These are phyloP conservation scores for Fusarium metavorans DNA, from an alignment of 2,329 filamentous ascomycete genomes.

Conservation along the genomic window DNA sequence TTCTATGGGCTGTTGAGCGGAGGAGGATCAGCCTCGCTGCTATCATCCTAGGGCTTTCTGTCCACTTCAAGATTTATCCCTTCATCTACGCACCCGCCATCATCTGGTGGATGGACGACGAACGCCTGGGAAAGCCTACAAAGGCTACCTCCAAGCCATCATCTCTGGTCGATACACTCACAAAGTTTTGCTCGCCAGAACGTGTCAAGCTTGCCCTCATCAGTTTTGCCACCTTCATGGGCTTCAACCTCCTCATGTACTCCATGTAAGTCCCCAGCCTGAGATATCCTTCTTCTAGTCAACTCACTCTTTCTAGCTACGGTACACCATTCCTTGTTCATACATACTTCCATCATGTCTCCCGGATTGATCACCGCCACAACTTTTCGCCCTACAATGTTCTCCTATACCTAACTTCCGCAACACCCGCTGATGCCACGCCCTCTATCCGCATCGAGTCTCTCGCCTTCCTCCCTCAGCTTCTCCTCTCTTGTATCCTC, in stretches of 20 bases:
- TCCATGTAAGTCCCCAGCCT: constrained; percentile 63
- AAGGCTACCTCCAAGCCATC: constrained; percentile 6
- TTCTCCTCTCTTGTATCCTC: constrained; percentile 81
- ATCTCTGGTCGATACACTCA: constrained; percentile 41
- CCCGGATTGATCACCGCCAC: constrained; percentile 93
- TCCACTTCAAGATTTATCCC: constrained; percentile 99
- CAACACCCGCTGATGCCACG: constrained; percentile 56
- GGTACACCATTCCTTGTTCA: constrained; percentile 85
- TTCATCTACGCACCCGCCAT: constrained; percentile 92
- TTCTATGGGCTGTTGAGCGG: constrained; percentile 84
- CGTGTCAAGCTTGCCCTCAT: constrained; percentile 70
- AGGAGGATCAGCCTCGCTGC: constrained; percentile 75
- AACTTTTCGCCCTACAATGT: constrained; percentile 99
- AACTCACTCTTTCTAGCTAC: constrained; percentile 66
- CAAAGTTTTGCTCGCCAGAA: constrained; percentile 63
- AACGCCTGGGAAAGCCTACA: constrained; percentile 51
- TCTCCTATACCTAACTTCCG: constrained; percentile 87
- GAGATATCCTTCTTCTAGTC: neutral
- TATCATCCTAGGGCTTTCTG: constrained; percentile 80
- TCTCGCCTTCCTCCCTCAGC: constrained; percentile 88
- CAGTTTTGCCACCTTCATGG: constrained; percentile 79
- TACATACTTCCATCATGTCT: constrained; percentile 93
- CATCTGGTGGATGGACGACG: constrained; percentile 81
- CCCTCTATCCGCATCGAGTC: constrained; percentile 72
- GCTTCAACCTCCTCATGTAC: constrained; percentile 85